phyloP scores from a whole-genome alignment of 2,329 filamentous ascomycete genomes.

The Calonectria hawksworthii region DNA sequence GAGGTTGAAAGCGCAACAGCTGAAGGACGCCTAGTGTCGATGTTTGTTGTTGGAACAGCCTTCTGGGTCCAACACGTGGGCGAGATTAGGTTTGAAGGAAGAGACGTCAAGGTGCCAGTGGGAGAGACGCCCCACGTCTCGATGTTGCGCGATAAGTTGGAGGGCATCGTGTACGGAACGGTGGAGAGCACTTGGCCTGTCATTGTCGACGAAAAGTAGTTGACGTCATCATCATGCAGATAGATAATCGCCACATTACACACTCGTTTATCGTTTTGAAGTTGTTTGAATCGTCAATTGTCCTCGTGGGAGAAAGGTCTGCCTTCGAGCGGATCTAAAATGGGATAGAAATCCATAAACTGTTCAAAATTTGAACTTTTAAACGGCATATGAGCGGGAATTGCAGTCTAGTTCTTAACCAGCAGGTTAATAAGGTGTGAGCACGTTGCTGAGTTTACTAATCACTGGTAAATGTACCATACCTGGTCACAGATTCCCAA shows the following conservation, averaged over 20 bases:
- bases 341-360: too few relatives aligned
- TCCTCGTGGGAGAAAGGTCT: too few relatives aligned
- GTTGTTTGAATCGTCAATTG: too few relatives aligned
- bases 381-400: too few relatives aligned
- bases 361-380: too few relatives aligned
- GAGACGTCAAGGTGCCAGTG: not conserved
- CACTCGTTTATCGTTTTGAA: too few relatives aligned
- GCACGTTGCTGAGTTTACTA: too few relatives aligned
- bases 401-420: accelerated
- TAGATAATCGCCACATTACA: not conserved
- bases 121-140: not conserved
- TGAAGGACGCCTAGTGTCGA: not conserved
- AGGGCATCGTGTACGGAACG: not conserved
- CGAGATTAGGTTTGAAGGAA: not conserved
- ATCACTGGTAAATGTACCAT: too few relatives aligned
- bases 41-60: not conserved
- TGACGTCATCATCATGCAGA: not conserved
- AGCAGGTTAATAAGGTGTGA: too few relatives aligned
- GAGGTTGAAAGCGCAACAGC: not conserved
- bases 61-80: not conserved
- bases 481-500: too few relatives aligned
- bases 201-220: not conserved
- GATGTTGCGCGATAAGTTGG: not conserved
- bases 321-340: too few relatives aligned
- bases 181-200: not conserved